Evolutionary conservation across 2,329 filamentous ascomycete species (phyloP).

Genomic region (Ilyonectria sp.): DNA sequence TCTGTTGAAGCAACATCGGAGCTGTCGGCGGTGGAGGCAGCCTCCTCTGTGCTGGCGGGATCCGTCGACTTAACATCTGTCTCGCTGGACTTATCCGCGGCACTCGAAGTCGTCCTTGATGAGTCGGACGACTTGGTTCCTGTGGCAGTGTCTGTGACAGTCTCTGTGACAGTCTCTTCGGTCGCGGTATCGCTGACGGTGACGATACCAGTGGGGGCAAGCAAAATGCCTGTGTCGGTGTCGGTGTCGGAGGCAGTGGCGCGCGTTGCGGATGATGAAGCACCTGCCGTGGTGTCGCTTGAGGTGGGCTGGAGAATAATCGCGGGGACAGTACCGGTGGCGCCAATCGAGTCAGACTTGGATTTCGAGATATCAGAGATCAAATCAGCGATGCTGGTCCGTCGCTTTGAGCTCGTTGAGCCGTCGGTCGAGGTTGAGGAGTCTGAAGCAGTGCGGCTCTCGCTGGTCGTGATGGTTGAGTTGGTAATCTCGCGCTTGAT

Average conservation of each 20-base stretch:
- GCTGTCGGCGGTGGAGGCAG: not conserved
- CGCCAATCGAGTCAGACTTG: slow-evolving; percentile 20
- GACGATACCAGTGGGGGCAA: slow-evolving; percentile 46
- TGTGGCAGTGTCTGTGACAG: not conserved
- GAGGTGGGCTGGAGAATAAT: slow-evolving; percentile 42
- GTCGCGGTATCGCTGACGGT: slow-evolving; percentile 30
- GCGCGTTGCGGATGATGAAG: slow-evolving; percentile 34
- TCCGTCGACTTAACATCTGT: not conserved
- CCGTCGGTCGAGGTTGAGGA: slow-evolving; percentile 36
- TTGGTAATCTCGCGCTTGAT: slow-evolving; percentile 68
- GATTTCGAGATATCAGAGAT: slow-evolving; percentile 39
- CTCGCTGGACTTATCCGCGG: not conserved
- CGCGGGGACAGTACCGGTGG: slow-evolving; percentile 38
- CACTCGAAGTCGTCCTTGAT: not conserved
- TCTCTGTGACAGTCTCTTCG: not conserved
- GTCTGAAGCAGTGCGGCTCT: slow-evolving; percentile 36
- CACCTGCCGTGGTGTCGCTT: slow-evolving; percentile 23
- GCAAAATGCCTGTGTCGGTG: slow-evolving; percentile 45
- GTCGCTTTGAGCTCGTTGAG: slow-evolving; percentile 33
- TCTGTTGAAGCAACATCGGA: not conserved
- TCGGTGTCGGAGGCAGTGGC: slow-evolving; percentile 34
- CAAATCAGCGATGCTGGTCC: slow-evolving; percentile 39
- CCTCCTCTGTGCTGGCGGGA: not conserved
- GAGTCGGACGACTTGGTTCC: not conserved
- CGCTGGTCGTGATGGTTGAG: slow-evolving; percentile 54